phyloP scores from a whole-genome alignment of 768 basidiomycete genomes.

The Lepiota brunneoincarnata region DNA sequence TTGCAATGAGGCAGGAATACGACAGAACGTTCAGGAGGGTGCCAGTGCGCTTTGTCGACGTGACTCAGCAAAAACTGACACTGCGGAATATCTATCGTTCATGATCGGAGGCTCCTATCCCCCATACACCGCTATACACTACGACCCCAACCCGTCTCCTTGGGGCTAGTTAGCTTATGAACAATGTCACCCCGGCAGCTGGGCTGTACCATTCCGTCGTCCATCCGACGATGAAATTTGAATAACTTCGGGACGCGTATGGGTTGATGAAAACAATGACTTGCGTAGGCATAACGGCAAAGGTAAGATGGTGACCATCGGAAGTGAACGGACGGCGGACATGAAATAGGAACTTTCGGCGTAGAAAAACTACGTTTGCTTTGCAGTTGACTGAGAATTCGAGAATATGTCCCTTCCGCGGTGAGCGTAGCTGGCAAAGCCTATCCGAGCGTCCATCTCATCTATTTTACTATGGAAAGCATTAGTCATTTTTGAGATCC shows the following conservation, averaged over 20 bases:
- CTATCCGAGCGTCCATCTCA: slow-evolving; percentile 67
- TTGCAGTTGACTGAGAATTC: slow-evolving; percentile 2
- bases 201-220: not conserved
- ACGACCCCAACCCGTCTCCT: not conserved
- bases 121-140: not conserved
- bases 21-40: not conserved
- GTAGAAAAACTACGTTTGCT: slow-evolving; percentile 5
- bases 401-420: slow-evolving; percentile 50
- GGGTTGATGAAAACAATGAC: not conserved
- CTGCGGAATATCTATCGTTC: not conserved
- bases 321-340: not conserved
- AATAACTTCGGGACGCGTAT: not conserved
- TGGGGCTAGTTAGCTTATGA: not conserved
- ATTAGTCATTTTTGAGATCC: slow-evolving; percentile 7
- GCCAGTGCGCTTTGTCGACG: not conserved
- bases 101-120: not conserved
- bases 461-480: slow-evolving; percentile 57
- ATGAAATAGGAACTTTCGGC: not conserved
- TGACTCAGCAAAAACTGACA: not conserved
- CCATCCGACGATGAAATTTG: not conserved
- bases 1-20: not conserved
- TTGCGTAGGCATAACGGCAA: not conserved
- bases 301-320: not conserved
- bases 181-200: not conserved
- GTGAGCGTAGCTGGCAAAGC: slow-evolving; percentile 63